A percentile compares a stretch with the other conserved stretches of the same genome.
Conservation (phyloP, 2,329 filamentous ascomycete genomes). For the Pseudogymnoascus sp. region DNA sequence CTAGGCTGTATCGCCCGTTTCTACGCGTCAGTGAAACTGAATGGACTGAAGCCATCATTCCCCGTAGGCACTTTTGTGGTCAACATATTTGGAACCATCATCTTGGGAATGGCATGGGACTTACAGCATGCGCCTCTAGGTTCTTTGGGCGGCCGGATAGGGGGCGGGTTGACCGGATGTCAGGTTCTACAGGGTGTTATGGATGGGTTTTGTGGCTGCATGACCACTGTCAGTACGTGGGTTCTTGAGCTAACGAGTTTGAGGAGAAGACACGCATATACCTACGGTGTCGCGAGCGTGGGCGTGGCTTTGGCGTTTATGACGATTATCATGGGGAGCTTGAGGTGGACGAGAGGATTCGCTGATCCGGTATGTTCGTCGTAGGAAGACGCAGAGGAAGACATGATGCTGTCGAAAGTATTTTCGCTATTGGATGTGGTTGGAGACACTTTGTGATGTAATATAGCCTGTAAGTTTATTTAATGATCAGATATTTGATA, state of each 20-base stretch:
- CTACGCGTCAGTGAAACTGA: conserved; percentile 63
- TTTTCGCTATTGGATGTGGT: neutral
- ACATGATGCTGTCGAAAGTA: neutral
- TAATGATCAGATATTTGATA: neutral
- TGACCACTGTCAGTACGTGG: conserved; percentile 62
- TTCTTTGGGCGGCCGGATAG: conserved; percentile 7
- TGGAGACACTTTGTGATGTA: neutral
- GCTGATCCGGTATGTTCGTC: conserved; percentile 19
- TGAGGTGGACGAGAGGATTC: conserved; percentile 60
- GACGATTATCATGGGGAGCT: conserved; percentile 65
- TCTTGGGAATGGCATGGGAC: conserved; percentile 71
- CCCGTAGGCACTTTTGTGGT: conserved; percentile 79
- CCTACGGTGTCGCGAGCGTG: conserved; percentile 58
- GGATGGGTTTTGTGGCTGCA: conserved; percentile 59
- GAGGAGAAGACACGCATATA: conserved; percentile 50
- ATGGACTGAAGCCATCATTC: conserved; percentile 56
- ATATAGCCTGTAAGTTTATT: neutral
- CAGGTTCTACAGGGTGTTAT: conserved; percentile 58
- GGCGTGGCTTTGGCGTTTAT: conserved; percentile 47
- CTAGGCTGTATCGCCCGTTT: conserved; percentile 68
- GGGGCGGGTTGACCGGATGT: conserved; percentile 48
- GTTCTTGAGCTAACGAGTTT: conserved; percentile 50
- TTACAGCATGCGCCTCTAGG: conserved; percentile 55
- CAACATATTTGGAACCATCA: conserved; percentile 67
- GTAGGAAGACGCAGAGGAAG: neutral